Conservation (phyloP, 208 protist genomes). For the Giardia muris region DNA sequence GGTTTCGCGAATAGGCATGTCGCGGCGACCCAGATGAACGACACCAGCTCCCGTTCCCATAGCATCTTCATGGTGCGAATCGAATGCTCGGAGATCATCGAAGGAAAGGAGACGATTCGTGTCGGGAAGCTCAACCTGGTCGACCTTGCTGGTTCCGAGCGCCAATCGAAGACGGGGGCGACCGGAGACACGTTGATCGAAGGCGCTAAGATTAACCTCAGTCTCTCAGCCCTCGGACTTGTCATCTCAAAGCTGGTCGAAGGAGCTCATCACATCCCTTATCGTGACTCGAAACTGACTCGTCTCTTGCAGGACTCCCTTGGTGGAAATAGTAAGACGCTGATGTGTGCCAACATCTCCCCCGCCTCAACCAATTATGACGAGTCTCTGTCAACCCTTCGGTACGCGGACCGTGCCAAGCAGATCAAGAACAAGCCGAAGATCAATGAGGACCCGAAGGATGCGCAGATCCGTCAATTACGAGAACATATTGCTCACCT, state of each 20-base stretch:
- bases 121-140: constrained; percentile 46
- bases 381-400: constrained; percentile 42
- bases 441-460: constrained; percentile 42
- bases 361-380: constrained; percentile 48
- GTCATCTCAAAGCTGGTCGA: constrained; percentile 43
- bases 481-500: constrained; percentile 14
- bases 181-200: constrained; percentile 38
- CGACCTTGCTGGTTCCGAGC: constrained; percentile 48
- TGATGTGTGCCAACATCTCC: constrained; percentile 44
- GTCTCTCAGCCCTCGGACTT: constrained; percentile 40
- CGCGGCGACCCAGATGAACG: constrained; percentile 33
- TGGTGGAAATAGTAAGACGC: constrained; percentile 50
- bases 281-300: constrained; percentile 47
- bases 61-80: constrained; percentile 35
- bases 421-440: constrained; percentile 42
- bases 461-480: constrained; percentile 28
- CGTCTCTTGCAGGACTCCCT: constrained; percentile 50
- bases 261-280: constrained; percentile 39
- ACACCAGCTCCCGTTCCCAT: constrained; percentile 30
- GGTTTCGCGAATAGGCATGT: constrained; percentile 23
- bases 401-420: constrained; percentile 38
- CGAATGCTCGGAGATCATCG: constrained; percentile 1
- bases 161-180: constrained; percentile 35
- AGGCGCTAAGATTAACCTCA: constrained; percentile 47
- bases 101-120: constrained; percentile 10